Evolutionary conservation across 805 yeast genomes (phyloP).

Genomic region (Torulaspora gathmanii): DNA sequence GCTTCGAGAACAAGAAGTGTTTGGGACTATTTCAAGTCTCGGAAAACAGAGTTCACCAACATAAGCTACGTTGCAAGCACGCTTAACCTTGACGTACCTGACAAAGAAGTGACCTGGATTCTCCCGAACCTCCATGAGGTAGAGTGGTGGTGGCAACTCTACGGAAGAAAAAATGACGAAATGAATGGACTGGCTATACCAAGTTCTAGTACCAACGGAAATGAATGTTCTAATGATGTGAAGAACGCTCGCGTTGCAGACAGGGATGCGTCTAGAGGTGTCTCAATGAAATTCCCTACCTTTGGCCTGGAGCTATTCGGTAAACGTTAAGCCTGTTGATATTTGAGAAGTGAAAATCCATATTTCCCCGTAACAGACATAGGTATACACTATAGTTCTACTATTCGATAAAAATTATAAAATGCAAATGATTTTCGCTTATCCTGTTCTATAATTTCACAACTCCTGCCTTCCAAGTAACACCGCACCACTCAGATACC

Average conservation of each 20-base stretch:
- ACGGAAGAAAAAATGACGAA: conserved; percentile 69
- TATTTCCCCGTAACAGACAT: neutral
- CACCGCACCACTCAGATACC: conserved; percentile 70
- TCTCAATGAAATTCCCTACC: conserved; percentile 18
- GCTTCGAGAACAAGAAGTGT: conserved; percentile 61
- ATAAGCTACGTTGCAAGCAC: conserved; percentile 35
- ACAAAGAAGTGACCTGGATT: conserved; percentile 39
- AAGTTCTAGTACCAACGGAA: neutral
- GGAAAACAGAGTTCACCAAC: conserved; percentile 66
- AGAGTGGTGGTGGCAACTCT: conserved; percentile 88
- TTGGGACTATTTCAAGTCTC: conserved; percentile 88
- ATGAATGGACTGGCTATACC: conserved; percentile 39
- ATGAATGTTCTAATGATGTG: neutral
- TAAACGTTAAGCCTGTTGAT: conserved; percentile 10
- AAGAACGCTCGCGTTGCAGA: neutral
- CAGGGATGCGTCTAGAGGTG: conserved; percentile 9
- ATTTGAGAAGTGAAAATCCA: neutral
- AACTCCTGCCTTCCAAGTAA: conserved; percentile 46
- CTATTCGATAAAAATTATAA: neutral
- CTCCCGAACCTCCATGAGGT: conserved; percentile 47
- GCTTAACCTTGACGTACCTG: conserved; percentile 21
- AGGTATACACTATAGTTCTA: conserved; percentile 22
- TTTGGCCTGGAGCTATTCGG: conserved; percentile 28
- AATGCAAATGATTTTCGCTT: conserved; percentile 45
- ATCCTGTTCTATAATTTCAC: conserved; percentile 29